Base-by-base conservation (phyloP, 148 eudicot species). In the Oxyria digyna region DNA sequence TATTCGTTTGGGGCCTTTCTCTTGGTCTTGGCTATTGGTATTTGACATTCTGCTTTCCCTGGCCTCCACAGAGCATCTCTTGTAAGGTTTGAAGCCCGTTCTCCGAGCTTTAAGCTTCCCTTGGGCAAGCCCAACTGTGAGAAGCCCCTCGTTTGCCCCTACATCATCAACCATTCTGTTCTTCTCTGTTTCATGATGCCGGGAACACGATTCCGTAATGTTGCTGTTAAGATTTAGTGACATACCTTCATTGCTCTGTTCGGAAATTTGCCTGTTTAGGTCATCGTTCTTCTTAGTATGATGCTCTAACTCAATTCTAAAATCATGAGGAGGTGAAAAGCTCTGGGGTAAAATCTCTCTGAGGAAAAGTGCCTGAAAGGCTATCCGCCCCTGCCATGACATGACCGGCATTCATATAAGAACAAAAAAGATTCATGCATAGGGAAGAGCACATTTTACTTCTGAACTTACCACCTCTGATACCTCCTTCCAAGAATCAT, bases 71-170 rank as follows among this genome's bases (percentile, higher is more conserved):
- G 96, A 88, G 70, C 97, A 94, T 80, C 98, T 83, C 79, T 90
- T 90, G 74, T 94, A 94, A 9, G 98, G 98, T 83, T 88, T 94
- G 73, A 94, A 94, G 12, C 98, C 98, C 65, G 92, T 94, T 82
- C 77, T 80, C 5, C 78, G 73, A 12, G 78, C 74, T 70, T 80
- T 83, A 69, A 81, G 79, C 78, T 88, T 88, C 59, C 76, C 81
- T 27, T 78, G 80, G 23, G 80, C 79, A 37, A 78, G 75, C 71
- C 82, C 87, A 67, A 79, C 73, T 33, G 68, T 73, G 69, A 74
- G 73, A 41, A 73, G 72, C 29, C 76, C 77, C 26, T 78, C 84
- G 35, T 79, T 81, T 40, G 29, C 76, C 64, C 42, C 50, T 6
- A 0, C 21, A 74, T 79, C 83, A 21, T 72, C 77, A 42, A 66